phyloP scores from a whole-genome alignment of 371 early-diverging fungal species.

The Mortierella sp. region DNA sequence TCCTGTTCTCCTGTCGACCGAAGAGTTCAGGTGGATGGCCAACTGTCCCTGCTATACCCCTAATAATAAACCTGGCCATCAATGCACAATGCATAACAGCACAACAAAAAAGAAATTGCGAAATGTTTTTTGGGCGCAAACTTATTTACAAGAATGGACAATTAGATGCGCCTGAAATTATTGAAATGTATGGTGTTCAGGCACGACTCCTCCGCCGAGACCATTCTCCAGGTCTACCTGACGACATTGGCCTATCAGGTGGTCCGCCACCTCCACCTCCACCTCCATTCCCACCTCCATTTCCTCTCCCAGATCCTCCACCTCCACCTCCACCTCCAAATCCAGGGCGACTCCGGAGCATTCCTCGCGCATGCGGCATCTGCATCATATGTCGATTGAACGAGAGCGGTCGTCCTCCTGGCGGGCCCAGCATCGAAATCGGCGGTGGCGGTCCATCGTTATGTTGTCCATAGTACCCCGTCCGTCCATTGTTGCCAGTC shows the following conservation, averaged over 20 bases:
- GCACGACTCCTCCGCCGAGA: slow-evolving; percentile 35
- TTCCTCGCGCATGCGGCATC: slow-evolving; percentile 41
- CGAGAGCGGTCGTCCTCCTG: slow-evolving; percentile 23
- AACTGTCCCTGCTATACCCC: too few relatives aligned
- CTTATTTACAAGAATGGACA: too few relatives aligned
- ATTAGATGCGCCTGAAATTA: too few relatives aligned
- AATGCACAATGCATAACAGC: too few relatives aligned
- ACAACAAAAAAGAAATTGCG: slow-evolving; percentile 2
- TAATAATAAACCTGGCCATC: neutral
- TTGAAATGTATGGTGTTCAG: neutral
- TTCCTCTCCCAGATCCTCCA: neutral
- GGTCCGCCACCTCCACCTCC: slow-evolving; percentile 8
- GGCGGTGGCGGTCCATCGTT: slow-evolving; percentile 20
- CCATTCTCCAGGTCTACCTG: slow-evolving; percentile 44
- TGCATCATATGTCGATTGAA: slow-evolving; percentile 52
- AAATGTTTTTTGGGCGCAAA: too few relatives aligned
- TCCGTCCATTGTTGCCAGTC: neutral
- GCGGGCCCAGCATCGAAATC: slow-evolving; percentile 22
- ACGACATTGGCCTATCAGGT: slow-evolving; percentile 24
- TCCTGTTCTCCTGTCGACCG: neutral
- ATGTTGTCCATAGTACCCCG: slow-evolving; percentile 17
- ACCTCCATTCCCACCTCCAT: neutral
- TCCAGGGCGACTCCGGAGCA: slow-evolving; percentile 19
- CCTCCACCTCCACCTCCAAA: slow-evolving; percentile 24
- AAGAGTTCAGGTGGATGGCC: too few relatives aligned